Percentiles rank a stretch among this genome's conserved stretches.
Evolutionary conservation across 2,329 filamentous ascomycete genomes (phyloP).

Genomic region (Stachybotrys chlorohalonatus): DNA sequence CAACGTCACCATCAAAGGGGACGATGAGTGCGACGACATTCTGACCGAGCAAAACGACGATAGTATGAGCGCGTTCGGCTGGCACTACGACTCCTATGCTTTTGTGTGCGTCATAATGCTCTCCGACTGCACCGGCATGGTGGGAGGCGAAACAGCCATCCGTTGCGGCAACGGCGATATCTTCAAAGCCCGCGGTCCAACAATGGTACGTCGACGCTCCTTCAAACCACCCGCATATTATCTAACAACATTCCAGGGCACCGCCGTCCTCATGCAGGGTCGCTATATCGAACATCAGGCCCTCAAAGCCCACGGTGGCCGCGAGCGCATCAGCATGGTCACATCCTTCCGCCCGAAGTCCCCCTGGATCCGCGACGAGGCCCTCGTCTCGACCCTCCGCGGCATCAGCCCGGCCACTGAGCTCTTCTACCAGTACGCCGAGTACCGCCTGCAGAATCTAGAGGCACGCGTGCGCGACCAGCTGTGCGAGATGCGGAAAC

Average conservation of each 20-base stretch:
- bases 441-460: constrained; percentile 55
- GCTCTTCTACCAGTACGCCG: constrained; percentile 51
- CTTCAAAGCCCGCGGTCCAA: constrained; percentile 48
- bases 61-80: constrained; percentile 47
- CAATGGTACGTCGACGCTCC: constrained; percentile 33
- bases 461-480: constrained; percentile 38
- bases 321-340: constrained; percentile 57
- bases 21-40: constrained; percentile 23
- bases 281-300: constrained; percentile 59
- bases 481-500: constrained; percentile 4
- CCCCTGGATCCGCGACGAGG: constrained; percentile 47
- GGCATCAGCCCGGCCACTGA: constrained; percentile 46
- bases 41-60: constrained; percentile 13
- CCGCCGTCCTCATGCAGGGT: constrained; percentile 56
- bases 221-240: not conserved
- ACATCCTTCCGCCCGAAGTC: constrained; percentile 55
- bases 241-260: constrained; percentile 28
- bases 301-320: constrained; percentile 45
- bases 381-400: constrained; percentile 50
- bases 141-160: constrained; percentile 56
- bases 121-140: constrained; percentile 52
- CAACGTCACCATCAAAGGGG: constrained; percentile 40
- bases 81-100: constrained; percentile 57
- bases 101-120: constrained; percentile 62
- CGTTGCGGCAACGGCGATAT: constrained; percentile 40